These are phyloP conservation scores for Pneumocystis oryctolagi DNA, from an alignment of 1,139 yeast genomes.

Conservation along the genomic window DNA sequence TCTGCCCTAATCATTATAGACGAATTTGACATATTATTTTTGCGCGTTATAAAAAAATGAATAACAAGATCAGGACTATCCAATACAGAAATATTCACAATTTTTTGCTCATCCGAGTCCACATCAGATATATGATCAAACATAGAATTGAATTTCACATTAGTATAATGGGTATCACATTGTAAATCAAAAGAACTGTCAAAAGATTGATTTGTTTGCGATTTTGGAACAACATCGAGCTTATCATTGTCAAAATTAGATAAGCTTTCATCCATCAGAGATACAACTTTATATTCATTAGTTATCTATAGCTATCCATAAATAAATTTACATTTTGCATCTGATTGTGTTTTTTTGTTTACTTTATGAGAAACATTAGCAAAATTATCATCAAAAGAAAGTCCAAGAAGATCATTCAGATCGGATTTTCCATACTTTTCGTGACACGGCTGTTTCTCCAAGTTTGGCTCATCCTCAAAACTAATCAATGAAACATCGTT, in stretches of 20 bases:
- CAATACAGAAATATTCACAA: not conserved
- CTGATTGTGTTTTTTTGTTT: not conserved
- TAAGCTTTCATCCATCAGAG: not conserved
- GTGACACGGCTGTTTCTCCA: not conserved
- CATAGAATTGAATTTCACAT: not conserved
- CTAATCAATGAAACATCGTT: not conserved
- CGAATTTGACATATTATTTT: not conserved
- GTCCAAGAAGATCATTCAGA: not conserved
- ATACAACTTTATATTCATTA: not conserved
- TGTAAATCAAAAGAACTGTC: not conserved
- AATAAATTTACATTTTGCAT: not conserved
- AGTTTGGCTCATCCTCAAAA: not conserved
- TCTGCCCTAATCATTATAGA: not conserved
- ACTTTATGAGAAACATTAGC: not conserved
- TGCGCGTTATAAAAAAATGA: not conserved
- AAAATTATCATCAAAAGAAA: not conserved
- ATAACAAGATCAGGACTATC: not conserved
- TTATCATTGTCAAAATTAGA: not conserved
- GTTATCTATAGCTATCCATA: not conserved
- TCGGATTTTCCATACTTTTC: not conserved
- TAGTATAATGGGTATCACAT: not conserved
- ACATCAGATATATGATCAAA: not conserved
- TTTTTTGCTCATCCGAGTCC: not conserved
- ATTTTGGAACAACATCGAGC: not conserved
- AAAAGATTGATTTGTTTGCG: not conserved